Evolutionary conservation across 2,329 filamentous ascomycete genomes (phyloP).

Genomic region (Fusarium pininemorale): DNA sequence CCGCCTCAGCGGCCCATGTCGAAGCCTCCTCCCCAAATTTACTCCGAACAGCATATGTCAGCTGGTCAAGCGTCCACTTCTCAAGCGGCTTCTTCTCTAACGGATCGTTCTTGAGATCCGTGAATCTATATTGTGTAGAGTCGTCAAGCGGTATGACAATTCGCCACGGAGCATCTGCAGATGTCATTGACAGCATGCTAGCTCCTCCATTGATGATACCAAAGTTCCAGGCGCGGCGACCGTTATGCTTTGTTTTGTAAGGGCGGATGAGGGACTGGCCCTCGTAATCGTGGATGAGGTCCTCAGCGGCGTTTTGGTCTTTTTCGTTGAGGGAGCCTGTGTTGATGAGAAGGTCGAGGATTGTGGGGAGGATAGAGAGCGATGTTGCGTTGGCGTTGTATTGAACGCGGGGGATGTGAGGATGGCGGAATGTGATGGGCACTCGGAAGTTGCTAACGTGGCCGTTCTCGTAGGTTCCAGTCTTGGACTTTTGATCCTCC

Average conservation of each 20-base stretch:
- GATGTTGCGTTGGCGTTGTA: conserved; percentile 46
- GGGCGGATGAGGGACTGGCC: conserved; percentile 48
- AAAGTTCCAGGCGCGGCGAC: conserved; percentile 47
- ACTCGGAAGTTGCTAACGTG: conserved; percentile 48
- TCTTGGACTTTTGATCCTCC: conserved; percentile 43
- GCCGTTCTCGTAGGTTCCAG: conserved; percentile 47
- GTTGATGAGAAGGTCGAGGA: conserved; percentile 49
- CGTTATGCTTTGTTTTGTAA: conserved; percentile 36
- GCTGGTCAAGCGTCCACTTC: conserved; percentile 38
- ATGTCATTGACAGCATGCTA: conserved; percentile 46
- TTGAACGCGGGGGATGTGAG: conserved; percentile 44
- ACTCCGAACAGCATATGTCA: conserved; percentile 35
- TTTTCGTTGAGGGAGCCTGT: conserved; percentile 44
- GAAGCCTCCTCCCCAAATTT: conserved; percentile 34
- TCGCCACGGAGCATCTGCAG: conserved; percentile 45
- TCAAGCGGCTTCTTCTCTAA: conserved; percentile 42
- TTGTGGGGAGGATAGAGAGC: conserved; percentile 47
- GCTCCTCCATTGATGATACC: conserved; percentile 48
- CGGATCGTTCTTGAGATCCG: conserved; percentile 43
- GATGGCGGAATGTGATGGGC: conserved; percentile 47
- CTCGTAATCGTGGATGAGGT: conserved; percentile 47
- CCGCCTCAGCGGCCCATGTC: conserved; percentile 42
- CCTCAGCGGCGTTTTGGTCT: conserved; percentile 39
- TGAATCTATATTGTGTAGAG: conserved; percentile 48
- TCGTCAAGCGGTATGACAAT: conserved; percentile 47